These are phyloP conservation scores for Thelonectria olida DNA, from an alignment of 2,329 filamentous ascomycete species.

Conservation along the genomic window DNA sequence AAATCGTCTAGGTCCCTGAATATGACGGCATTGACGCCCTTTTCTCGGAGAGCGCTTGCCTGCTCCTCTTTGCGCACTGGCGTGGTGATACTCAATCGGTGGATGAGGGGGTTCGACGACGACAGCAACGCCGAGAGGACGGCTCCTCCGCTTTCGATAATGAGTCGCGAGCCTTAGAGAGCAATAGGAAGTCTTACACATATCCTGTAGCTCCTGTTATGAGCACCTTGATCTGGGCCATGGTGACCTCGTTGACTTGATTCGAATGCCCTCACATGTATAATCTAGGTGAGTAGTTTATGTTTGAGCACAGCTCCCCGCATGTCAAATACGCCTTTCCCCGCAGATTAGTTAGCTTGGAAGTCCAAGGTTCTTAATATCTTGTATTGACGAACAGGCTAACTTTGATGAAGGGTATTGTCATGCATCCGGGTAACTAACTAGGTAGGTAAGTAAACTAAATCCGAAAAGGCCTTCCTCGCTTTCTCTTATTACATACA, in stretches of 20 bases:
- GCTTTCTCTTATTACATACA: not conserved
- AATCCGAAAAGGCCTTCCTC: not conserved
- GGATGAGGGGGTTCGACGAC: not conserved
- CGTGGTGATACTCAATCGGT: slow-evolving; percentile 3
- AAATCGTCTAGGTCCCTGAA: slow-evolving; percentile 15
- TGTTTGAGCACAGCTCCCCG: too few species aligned
- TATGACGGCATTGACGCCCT: slow-evolving; percentile 1
- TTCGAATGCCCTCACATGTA: too few species aligned
- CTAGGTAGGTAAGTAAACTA: not conserved
- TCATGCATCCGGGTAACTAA: too few species aligned
- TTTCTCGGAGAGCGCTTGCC: not conserved
- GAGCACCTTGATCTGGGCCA: slow-evolving; percentile 8
- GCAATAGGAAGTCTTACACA: not conserved
- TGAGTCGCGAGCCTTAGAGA: not conserved
- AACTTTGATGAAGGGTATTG: not conserved
- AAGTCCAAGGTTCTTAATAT: not conserved
- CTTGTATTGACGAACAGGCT: not conserved
- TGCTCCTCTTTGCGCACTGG: slow-evolving; percentile 18
- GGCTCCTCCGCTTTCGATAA: slow-evolving; percentile 12
- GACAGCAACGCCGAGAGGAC: slow-evolving; percentile 18
- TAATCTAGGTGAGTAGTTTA: too few species aligned
- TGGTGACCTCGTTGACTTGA: not conserved
- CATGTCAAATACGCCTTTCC: slow-evolving; percentile 1
- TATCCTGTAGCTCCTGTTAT: slow-evolving; percentile 21
- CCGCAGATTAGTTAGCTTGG: not conserved